Evolutionary conservation across 1,284 basidiomycete genomes (phyloP), one percentile per base, ranked within the genome.

Genomic region (Pascua guehoae): DNA sequence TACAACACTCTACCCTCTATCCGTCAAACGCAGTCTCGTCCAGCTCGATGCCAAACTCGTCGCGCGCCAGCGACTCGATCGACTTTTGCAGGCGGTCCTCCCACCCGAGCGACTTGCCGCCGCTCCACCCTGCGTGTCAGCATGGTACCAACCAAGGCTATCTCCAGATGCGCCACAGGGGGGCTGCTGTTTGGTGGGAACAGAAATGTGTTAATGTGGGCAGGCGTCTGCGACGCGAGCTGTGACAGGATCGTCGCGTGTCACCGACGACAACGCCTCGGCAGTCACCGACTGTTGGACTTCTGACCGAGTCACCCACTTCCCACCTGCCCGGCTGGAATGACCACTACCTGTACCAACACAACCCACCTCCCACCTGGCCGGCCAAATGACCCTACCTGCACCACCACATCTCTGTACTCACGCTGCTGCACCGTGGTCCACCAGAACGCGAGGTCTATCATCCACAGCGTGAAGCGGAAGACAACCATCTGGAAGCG

Each of bases 11-110:
- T 12, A 10, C 14, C 37, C 39, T 39, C 52, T 65, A 80, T 56
- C 67, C 79, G 24, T 73, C 57, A 56, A 74, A 78, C 12, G 73
- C 75, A n/a, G 56, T 62, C 51, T 78, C 76, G 56, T 79, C 78
- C 32, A 80, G 64, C 54, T 81, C 79, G 50, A 81, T 78, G 0
- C 79, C 79, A 54, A 81, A 78, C 62, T 81, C 79, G 38, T 77
- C 74, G 54, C 72, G 70, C 0, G 80, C 80, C 74, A 81, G 78
- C 39, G 71, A 66, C 55, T 72, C 71, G 50, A 78, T 71, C 53
- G 76, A 73, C 53, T 68, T 63, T 57, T 77, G 75, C 18, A 79
- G 61, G 47, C 66, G 53, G 51, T 75, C 71, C 60, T 75, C 73
- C 64, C 73, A 77, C 7, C 73, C 73, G 8, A 62, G 66, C 5